These are phyloP conservation scores for Leucoagaricus sp. DNA, from an alignment of 1,284 basidiomycete genomes.

Conservation along the genomic window DNA sequence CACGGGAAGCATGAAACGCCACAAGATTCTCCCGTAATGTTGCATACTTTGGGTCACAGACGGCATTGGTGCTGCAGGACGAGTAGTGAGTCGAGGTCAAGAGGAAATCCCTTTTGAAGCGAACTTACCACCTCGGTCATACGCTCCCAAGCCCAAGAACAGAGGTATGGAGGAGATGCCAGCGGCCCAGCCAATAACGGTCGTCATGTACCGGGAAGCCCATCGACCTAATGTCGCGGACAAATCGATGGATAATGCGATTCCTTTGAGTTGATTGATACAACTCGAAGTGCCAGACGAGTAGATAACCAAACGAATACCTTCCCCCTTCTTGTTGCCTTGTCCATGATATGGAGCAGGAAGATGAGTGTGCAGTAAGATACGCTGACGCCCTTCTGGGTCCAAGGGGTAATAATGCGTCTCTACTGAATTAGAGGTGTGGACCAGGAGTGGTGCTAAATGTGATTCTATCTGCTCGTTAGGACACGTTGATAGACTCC, in stretches of 20 bases:
- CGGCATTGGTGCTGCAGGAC: constrained; percentile 42
- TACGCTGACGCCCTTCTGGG: constrained; percentile 31
- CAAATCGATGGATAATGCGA: constrained; percentile 66
- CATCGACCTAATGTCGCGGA: constrained; percentile 68
- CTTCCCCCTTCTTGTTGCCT: constrained; percentile 22
- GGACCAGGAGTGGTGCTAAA: constrained; percentile 58
- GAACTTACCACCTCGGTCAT: constrained; percentile 34
- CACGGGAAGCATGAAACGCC: constrained; percentile 43
- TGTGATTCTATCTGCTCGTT: constrained; percentile 38
- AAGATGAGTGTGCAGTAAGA: constrained; percentile 73
- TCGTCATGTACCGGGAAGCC: constrained; percentile 72
- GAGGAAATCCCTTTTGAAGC: constrained; percentile 15
- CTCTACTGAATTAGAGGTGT: constrained; percentile 60
- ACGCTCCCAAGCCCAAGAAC: constrained; percentile 47
- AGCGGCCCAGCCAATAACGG: constrained; percentile 67
- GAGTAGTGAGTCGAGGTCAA: constrained; percentile 3
- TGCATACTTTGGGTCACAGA: constrained; percentile 48
- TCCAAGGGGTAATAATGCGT: constrained; percentile 68
- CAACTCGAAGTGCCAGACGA: constrained; percentile 55
- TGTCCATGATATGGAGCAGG: constrained; percentile 62
- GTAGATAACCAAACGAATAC: constrained; percentile 58
- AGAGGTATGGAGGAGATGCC: constrained; percentile 62
- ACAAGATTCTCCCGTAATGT: constrained; percentile 38
- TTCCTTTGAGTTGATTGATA: constrained; percentile 34
- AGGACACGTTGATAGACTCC: constrained; percentile 3